Percentiles rank a stretch among this genome's conserved stretches.
Conservation (phyloP, 306 rosid species). For the Fagus sylvatica region DNA sequence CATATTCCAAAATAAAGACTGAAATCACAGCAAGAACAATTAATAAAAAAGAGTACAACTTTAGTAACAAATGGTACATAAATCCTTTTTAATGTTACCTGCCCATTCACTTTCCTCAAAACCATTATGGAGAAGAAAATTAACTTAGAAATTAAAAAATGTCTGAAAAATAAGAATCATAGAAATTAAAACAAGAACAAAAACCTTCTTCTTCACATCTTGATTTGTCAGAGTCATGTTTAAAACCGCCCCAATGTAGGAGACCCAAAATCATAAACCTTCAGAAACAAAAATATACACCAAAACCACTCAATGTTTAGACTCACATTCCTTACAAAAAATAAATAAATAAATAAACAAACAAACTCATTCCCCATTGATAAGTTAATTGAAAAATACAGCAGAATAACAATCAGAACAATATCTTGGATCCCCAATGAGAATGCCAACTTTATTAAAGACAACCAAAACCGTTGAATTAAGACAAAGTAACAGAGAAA, state of each 20-base stretch:
- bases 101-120: not conserved
- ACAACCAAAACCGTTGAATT: not conserved
- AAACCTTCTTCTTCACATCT: constrained; percentile 45
- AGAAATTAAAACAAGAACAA: not conserved
- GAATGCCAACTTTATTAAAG: constrained; percentile 7
- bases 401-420: not conserved
- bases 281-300: constrained; percentile 10
- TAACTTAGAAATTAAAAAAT: not conserved
- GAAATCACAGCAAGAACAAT: constrained; percentile 35
- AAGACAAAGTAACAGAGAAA: not conserved
- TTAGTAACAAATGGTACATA: not conserved
- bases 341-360: not conserved
- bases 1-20: constrained; percentile 72
- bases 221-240: constrained; percentile 39
- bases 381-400: not conserved
- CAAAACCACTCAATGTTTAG: not conserved
- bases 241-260: constrained; percentile 27
- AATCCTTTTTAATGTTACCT: not conserved
- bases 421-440: not conserved
- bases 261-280: constrained; percentile 36
- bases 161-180: not conserved
- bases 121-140: not conserved
- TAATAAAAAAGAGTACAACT: not conserved
- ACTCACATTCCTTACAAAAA: not conserved
- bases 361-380: not conserved